phyloP scores from a whole-genome alignment of 805 yeast species.

The Myxozyma geophila region DNA sequence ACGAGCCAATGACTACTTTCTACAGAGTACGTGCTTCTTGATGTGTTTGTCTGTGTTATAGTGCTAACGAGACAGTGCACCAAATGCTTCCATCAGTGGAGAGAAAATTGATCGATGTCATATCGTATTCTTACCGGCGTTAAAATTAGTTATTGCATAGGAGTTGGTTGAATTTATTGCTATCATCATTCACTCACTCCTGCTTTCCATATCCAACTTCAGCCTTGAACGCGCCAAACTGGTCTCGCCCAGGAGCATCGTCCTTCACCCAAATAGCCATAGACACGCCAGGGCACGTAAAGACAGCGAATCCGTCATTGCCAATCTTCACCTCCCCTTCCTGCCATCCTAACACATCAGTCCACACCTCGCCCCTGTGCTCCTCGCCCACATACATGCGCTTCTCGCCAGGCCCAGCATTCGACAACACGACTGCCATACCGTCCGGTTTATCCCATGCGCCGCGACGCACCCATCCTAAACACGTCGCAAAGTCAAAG shows the following conservation, averaged over 20 bases:
- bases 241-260: conserved; percentile 27
- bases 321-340: conserved; percentile 27
- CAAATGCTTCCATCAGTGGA: conserved; percentile 92
- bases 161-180: background rate
- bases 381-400: conserved; percentile 33
- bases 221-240: conserved; percentile 24
- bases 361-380: conserved; percentile 31
- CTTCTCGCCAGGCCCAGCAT: conserved; percentile 30
- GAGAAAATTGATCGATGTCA: conserved; percentile 69
- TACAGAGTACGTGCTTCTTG: conserved; percentile 56
- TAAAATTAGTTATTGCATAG: background rate
- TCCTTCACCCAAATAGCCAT: conserved; percentile 30
- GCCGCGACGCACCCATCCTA: conserved; percentile 37
- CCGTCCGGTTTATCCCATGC: conserved; percentile 33
- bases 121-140: background rate
- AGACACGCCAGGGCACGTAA: conserved; percentile 30
- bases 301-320: conserved; percentile 28
- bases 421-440: conserved; percentile 30
- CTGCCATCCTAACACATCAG: conserved; percentile 33
- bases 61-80: conserved; percentile 58
- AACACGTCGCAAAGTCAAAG: conserved; percentile 26
- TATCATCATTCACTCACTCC: background rate
- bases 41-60: background rate
- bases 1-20: conserved; percentile 99
- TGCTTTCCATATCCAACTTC: conserved; percentile 18